Evolutionary conservation across 352 stramenopile species (phyloP), one percentile per base, ranked within the genome.

Genomic region (Globisporangium nodosum): DNA sequence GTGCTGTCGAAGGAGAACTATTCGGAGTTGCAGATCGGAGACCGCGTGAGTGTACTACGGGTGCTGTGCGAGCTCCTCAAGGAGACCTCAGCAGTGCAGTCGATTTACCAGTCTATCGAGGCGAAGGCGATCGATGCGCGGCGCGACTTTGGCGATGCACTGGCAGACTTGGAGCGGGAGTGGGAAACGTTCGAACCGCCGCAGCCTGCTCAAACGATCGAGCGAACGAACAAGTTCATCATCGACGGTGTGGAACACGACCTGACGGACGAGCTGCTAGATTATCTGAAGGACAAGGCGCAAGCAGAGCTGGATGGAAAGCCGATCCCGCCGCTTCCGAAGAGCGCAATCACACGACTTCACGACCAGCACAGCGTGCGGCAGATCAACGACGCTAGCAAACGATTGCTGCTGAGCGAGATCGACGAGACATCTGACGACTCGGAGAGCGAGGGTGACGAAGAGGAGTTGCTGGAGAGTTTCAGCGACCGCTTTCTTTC

Each of bases 1-100:
- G 61, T 86, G 33, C 54, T 94, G 8, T 90, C 82, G 4, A 71
- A 73, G 43, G 85, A 94, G 59, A 86, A 80, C 54, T 90, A 88
- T 49, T 71, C 72, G 9, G 73, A 82, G 27, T 31, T 88, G 43
- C 56, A 59, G 49, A 46, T 92, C 3, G 48, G 27, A 20, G 79
- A 94, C 49, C 76, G 81, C 8, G 64, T 92, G 8, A 66, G 68
- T 18, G 61, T 94, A 16, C 60, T 92, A 18, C 68, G 76, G 6
- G 74, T 86, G 12, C 60, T 92, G 12, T 86, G 76, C 24, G 85
- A 94, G 49, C 61, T 94, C 33, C 56, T 88, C n/a, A 63, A 87
- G 52, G 75, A 70, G 12, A 80, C 66, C 21, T 63, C 66, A 21
- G 64, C 54, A 1, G 74, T 92, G 13, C 78, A 91, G 58, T 77